Evolutionary conservation across 148 eudicot genomes (phyloP).

Genomic region (Dysphania ambrosioides): DNA sequence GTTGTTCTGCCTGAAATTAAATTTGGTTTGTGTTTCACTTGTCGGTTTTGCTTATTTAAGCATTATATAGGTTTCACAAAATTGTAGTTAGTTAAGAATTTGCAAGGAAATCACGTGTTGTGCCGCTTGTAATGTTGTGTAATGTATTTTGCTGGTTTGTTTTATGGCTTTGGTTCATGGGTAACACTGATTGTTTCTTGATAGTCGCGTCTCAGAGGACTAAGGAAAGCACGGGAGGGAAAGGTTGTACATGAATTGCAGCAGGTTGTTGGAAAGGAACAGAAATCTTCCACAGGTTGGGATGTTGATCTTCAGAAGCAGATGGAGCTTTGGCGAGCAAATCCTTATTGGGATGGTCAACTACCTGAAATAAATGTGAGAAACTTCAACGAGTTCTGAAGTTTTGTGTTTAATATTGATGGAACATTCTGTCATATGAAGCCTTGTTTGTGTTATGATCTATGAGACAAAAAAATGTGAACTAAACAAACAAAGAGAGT

Average conservation of each 20-base stretch:
- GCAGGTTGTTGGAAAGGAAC: conserved; percentile 31
- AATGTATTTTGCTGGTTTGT: background rate
- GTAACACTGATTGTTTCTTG: conserved; percentile 11
- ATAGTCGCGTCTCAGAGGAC: conserved; percentile 48
- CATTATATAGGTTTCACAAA: background rate
- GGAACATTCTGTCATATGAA: background rate
- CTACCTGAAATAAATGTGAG: conserved; percentile 67
- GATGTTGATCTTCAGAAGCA: conserved; percentile 65
- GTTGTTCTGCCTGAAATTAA: conserved; percentile 14
- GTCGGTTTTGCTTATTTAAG: background rate
- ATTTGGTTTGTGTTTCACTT: background rate
- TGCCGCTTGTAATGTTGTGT: background rate
- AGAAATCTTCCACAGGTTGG: conserved; percentile 35
- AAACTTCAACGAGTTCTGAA: background rate
- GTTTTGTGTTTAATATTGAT: background rate
- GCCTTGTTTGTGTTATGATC: background rate
- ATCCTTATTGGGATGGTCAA: conserved; percentile 68
- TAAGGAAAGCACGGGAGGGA: conserved; percentile 24
- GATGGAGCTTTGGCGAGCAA: conserved; percentile 75
- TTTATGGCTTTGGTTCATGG: background rate
- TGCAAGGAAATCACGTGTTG: background rate
- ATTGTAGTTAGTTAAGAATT: background rate
- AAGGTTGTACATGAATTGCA: conserved; percentile 18
- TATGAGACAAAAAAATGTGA: background rate
- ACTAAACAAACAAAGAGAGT: background rate